Percentiles rank a stretch among this genome's conserved stretches.
phyloP scores from a whole-genome alignment of 2,329 filamentous ascomycete species.

The Sarocladium oryzae region DNA sequence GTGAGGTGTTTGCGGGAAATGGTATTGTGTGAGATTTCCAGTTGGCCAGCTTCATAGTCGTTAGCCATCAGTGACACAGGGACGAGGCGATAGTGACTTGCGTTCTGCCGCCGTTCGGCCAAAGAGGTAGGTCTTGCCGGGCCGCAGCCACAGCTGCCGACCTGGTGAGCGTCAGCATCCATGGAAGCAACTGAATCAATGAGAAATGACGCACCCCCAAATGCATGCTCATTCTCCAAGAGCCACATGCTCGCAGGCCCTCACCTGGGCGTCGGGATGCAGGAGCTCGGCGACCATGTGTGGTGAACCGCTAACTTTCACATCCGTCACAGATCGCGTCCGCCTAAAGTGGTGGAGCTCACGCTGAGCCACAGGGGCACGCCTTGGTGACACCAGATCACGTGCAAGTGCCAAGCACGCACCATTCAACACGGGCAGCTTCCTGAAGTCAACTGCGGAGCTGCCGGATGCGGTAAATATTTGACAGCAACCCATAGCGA shows the following conservation, averaged over 20 bases:
- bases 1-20: slow-evolving; percentile 86
- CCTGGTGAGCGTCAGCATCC: slow-evolving; percentile 19
- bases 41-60: slow-evolving; percentile 46
- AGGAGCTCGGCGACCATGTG: neutral
- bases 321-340: neutral
- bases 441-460: too few relatives aligned
- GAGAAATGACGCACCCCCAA: slow-evolving; percentile 31
- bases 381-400: neutral
- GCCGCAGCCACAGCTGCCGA: slow-evolving; percentile 70
- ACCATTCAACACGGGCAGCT: neutral
- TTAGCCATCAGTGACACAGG: neutral
- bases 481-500: too few relatives aligned
- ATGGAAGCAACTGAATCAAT: slow-evolving; percentile 10
- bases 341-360: neutral
- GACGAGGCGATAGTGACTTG: slow-evolving; percentile 26
- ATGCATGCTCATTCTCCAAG: slow-evolving; percentile 51
- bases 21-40: slow-evolving; percentile 69
- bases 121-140: slow-evolving; percentile 79
- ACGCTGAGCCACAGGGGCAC: neutral
- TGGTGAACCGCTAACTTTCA: too few relatives aligned
- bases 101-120: slow-evolving; percentile 68
- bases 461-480: too few relatives aligned
- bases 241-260: slow-evolving; percentile 53
- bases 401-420: neutral
- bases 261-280: neutral